Base-by-base conservation (phyloP, 1,284 basidiomycete genomes). In the Chalciporus sp. region DNA sequence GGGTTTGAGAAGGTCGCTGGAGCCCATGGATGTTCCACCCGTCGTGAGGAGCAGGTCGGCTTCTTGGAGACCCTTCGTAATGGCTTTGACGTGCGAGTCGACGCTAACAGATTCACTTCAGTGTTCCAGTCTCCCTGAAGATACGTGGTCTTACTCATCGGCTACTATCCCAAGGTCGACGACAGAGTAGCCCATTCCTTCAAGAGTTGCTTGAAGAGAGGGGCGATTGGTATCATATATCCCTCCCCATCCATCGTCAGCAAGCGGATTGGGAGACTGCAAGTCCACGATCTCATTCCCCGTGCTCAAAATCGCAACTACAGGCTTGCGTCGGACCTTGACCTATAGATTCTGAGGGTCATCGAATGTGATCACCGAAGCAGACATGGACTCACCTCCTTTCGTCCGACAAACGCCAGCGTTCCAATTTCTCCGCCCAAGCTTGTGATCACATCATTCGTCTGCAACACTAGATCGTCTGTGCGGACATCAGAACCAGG, bases 21-120 rank as follows among this genome's bases (percentile, higher is more conserved):
- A 83, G 2, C 93, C 93, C 93, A 95, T 95, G 6, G 89, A 92
- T 2, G 93, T 94, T 3, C 93, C 93, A 11, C 94, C 93, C 0
- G 93, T 95, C 0, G 90, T 90, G 10, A 95, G 71, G 9, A 95
- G 68, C 3, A 95, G 71, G 64, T 95, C 93, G 0, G 91, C 86
- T 19, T 72, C 65, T 27, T 76, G 70, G 4, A 92, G 73, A 0
- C 86, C 92, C 23, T 69, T 70, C 47, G 70, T 65, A 42, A 95
- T 76, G 2, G 81, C 81, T 7, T 71, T 64, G 12, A 86, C 75
- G 57, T 93, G 92, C 2, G 81, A 76, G 1, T 78, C 72, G 55
- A 90, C 73, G 45, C 88, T 91, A 23, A 4, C 17, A 49, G 39
- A 19, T 39, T 6, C 5, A 37, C 1, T 46, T 65, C 39, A 58